Base-by-base conservation (phyloP, 345 rosid genomes). In the Salix caprea region DNA sequence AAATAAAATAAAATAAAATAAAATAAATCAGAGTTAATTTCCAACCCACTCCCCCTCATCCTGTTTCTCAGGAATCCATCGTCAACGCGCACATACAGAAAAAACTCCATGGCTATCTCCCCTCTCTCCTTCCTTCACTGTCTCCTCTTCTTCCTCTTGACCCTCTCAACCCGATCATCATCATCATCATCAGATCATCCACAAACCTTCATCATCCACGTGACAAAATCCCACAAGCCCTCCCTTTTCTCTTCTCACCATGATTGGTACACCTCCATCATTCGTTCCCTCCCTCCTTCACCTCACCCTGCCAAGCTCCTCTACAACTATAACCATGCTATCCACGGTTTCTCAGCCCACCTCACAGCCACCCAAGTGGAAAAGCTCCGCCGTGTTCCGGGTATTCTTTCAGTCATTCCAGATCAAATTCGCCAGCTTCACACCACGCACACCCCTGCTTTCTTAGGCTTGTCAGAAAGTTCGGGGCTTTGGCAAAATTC, bases 271-370 rank as follows among this genome's bases (percentile, higher is more conserved):
- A 7, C 81, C 76, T 82, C 92, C 80, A 81, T 90, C 82, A 66
- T 92, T 84, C 82, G 24, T 4, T 85, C 96, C 54, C 89, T 90
- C 16, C 93, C 93, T 23, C 73, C 87, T 21, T 89, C 94, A 6
- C 82, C 91, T 26, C 87, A 80, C 58, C 86, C 91, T 10, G 40
- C 88, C 44, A 80, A 74, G 21, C 85, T 96, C 76, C 86, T 93
- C 78, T 93, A 92, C 87, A 71, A 91, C 15, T 96, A 96, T 83
- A n/a, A 80, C 34, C 87, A 70, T 69, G 89, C 91, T 82, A 56
- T 79, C 80, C 75, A 79, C 39, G 98, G 98, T 69, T 96, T 96
- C 91, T 90, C 98, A 76, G 97, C 93, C 75, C 86, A 78, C 26
- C 89, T 96, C 78, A 82, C 94, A 4, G 65, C 85, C 65, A 4